Evolutionary conservation across 2,329 filamentous ascomycete genomes (phyloP).

Genomic region (Neofusicoccum sp.): DNA sequence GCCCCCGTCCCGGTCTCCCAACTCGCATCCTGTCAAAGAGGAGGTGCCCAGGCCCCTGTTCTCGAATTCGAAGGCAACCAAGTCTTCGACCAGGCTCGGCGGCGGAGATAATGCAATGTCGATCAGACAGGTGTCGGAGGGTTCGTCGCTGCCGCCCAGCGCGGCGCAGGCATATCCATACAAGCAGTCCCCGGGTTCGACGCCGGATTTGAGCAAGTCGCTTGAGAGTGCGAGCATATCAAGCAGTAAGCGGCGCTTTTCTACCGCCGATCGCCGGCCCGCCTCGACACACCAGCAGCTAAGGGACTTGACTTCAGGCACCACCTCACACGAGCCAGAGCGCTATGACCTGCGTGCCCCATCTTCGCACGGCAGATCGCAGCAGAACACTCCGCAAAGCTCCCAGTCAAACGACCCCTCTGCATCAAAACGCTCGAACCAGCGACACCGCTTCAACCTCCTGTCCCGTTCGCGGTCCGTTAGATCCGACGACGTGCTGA

Average conservation of each 20-base stretch:
- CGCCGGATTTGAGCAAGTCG: conserved; percentile 45
- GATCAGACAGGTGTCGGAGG: conserved; percentile 34
- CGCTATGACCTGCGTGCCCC: conserved; percentile 17
- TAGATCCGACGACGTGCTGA: conserved; percentile 40
- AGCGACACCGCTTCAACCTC: conserved; percentile 28
- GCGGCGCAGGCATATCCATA: conserved; percentile 45
- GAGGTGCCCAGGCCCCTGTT: conserved; percentile 45
- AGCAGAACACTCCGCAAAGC: conserved; percentile 11
- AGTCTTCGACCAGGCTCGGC: conserved; percentile 43
- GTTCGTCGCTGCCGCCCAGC: conserved; percentile 31
- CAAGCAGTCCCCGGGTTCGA: conserved; percentile 46
- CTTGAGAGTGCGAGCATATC: conserved; percentile 26
- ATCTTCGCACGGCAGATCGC: conserved; percentile 11
- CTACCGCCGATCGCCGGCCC: background rate
- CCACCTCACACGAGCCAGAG: conserved; percentile 16
- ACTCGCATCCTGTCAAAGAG: conserved; percentile 35
- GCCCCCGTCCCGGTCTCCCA: conserved; percentile 8
- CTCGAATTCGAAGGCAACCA: conserved; percentile 48
- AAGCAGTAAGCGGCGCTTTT: conserved; percentile 17
- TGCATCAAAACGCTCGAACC: conserved; percentile 4
- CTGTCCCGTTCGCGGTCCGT: conserved; percentile 44
- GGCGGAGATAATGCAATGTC: conserved; percentile 19
- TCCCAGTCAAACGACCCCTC: conserved; percentile 6
- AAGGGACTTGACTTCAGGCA: background rate
- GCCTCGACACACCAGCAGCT: background rate